A percentile compares a stretch with the other conserved stretches of the same genome.
phyloP scores from a whole-genome alignment of 139 green algal species.

The Closterium sp. region DNA sequence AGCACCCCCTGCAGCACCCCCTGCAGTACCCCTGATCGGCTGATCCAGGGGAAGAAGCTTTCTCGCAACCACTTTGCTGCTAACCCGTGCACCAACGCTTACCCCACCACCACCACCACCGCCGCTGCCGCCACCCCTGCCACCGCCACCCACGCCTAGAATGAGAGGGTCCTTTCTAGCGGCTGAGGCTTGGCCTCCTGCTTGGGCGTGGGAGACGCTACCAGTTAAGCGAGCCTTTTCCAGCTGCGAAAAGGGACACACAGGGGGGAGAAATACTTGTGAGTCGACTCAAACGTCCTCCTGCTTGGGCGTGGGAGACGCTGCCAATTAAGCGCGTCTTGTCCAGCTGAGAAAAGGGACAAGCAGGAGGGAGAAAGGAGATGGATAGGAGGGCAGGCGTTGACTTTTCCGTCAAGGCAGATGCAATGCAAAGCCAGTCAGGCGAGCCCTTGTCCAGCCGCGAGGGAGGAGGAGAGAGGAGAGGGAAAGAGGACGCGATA shows the following conservation, averaged over 20 bases:
- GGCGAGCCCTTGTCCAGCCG: too few relatives aligned
- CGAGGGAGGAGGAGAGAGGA: too few relatives aligned
- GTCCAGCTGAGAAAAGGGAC: too few relatives aligned
- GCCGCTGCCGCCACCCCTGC: not conserved
- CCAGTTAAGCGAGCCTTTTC: not conserved
- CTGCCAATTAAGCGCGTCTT: too few relatives aligned
- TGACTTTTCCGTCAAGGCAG: too few relatives aligned
- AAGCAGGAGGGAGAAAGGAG: too few relatives aligned
- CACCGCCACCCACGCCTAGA: not conserved
- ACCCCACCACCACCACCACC: not conserved
- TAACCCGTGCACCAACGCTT: not conserved
- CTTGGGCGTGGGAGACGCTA: not conserved
- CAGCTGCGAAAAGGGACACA: not conserved
- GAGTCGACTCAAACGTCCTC: too few relatives aligned
- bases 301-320: too few relatives aligned
- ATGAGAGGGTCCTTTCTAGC: not conserved
- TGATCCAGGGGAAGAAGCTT: not conserved
- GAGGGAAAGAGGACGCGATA: too few relatives aligned
- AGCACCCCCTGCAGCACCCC: not conserved
- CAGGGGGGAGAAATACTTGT: not conserved
- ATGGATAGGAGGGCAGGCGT: too few relatives aligned
- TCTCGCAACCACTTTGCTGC: not conserved
- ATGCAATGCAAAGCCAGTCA: too few relatives aligned
- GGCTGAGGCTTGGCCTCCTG: not conserved
- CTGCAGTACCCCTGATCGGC: not conserved